A percentile compares a stretch with the other conserved stretches of the same genome.
phyloP scores from a whole-genome alignment of 2,329 filamentous ascomycete genomes.

The Trichoderma sp. region DNA sequence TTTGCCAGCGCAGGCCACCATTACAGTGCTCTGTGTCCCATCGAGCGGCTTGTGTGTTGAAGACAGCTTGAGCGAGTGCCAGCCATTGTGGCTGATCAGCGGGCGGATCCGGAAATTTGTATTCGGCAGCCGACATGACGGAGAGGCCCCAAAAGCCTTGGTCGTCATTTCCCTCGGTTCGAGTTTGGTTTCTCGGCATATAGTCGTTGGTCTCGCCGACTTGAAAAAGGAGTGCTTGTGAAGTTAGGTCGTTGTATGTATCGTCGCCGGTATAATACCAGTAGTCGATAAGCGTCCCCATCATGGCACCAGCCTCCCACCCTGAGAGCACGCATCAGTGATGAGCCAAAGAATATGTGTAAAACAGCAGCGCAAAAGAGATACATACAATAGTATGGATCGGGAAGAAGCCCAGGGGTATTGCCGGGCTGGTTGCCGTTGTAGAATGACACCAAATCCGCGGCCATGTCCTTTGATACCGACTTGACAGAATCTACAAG shows the following conservation, averaged over 20 bases:
- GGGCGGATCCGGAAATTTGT: conserved; percentile 60
- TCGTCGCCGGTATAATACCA: conserved; percentile 79
- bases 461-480: conserved; percentile 50
- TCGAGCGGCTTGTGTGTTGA: conserved; percentile 72
- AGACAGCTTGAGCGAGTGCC: conserved; percentile 73
- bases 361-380: neutral
- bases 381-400: conserved; percentile 54
- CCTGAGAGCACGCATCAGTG: conserved; percentile 35
- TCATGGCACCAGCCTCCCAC: conserved; percentile 75
- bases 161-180: conserved; percentile 70
- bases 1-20: conserved; percentile 83
- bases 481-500: conserved; percentile 48
- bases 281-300: conserved; percentile 72
- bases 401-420: conserved; percentile 51
- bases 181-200: conserved; percentile 72
- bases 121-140: conserved; percentile 68
- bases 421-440: conserved; percentile 49
- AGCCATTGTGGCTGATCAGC: conserved; percentile 63
- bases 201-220: conserved; percentile 71
- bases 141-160: conserved; percentile 73
- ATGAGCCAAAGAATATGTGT: neutral
- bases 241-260: conserved; percentile 66
- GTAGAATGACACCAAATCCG: conserved; percentile 47
- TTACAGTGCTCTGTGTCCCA: conserved; percentile 69
- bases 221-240: conserved; percentile 70